Percentiles rank a stretch among this genome's conserved stretches.
Evolutionary conservation across 1,139 yeast species (phyloP).

Genomic region (Magnusiomyces ingens): DNA sequence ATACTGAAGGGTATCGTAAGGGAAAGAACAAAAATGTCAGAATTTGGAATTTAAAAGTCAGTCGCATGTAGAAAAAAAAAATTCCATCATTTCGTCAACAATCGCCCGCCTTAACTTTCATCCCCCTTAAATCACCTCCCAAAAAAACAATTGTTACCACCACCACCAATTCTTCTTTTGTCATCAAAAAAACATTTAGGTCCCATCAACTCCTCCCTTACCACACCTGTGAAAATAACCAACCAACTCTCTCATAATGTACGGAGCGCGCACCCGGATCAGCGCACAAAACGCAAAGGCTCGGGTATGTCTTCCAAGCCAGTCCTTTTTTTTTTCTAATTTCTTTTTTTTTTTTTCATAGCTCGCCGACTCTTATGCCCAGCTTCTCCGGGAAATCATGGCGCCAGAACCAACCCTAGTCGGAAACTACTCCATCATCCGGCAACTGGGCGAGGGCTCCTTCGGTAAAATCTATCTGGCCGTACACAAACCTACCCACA

Average conservation of each 20-base stretch:
- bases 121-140: background rate
- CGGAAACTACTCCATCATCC: conserved; percentile 67
- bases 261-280: conserved; percentile 25
- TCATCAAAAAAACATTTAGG: background rate
- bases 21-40: too few relatives aligned
- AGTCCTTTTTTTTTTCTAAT: background rate
- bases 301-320: conserved; percentile 20
- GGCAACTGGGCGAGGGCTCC: conserved; percentile 76
- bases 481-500: conserved; percentile 60
- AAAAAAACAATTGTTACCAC: background rate
- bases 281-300: conserved; percentile 32
- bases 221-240: background rate
- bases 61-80: too few relatives aligned
- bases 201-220: background rate
- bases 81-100: too few relatives aligned
- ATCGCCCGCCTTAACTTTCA: background rate
- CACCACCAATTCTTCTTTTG: too few relatives aligned
- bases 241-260: conserved; percentile 18
- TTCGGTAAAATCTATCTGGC: conserved; percentile 91
- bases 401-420: conserved; percentile 51
- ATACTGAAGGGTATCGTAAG: too few relatives aligned
- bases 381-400: conserved; percentile 50
- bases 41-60: too few relatives aligned
- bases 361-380: conserved; percentile 59
- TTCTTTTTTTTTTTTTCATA: conserved; percentile 14